Evolutionary conservation across 176 grass and related monocot genomes (phyloP), one percentile per base, ranked within the genome.

Genomic region (Cenchrus americanus): DNA sequence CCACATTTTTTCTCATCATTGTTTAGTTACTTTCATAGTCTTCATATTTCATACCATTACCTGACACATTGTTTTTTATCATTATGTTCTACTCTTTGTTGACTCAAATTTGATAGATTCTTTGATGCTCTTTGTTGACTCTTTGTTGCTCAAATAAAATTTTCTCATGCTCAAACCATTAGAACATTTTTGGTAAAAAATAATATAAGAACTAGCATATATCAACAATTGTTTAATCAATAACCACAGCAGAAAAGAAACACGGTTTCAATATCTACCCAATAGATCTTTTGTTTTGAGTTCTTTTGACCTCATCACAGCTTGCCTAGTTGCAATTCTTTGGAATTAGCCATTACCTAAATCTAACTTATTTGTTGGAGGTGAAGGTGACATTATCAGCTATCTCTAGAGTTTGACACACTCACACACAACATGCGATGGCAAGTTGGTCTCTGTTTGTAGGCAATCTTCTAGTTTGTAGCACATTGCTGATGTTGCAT

Each of bases 261-360:
- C 10, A 62, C 0, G 1, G n/a, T 76, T 69, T 34, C 21, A 30
- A 6, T 49, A 12, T 60, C 41, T 68, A 0, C 57, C 7, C 10
- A 50, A 34, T 50, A 62, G 13, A 69, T 40, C 19, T 69, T 64
- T 46, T 67, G 3, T 41, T 76, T 65, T 12, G 23, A 65, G 9
- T 54, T 59, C 73, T 60, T 84, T 69, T 60, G 18, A 77, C 52
- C 18, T 78, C 30, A 75, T 27, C 14, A 19, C 47, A 51, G 9
- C 44, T 53, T 71, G 40, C 17, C 6, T 14, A 3, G 3, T 80
- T 80, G 44, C 10, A 51, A 42, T 72, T 22, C 13, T 54, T 55
- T 14, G 48, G 34, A 23, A 46, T 75, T 7, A 55, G 48, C 61
- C 2, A 76, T 53, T 22, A 10, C 43, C 52, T n/a, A 52, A n/a